Evolutionary conservation across 2,329 filamentous ascomycete species (phyloP), one percentile per base, ranked within the genome.

Genomic region (Fusarium staphyleae): DNA sequence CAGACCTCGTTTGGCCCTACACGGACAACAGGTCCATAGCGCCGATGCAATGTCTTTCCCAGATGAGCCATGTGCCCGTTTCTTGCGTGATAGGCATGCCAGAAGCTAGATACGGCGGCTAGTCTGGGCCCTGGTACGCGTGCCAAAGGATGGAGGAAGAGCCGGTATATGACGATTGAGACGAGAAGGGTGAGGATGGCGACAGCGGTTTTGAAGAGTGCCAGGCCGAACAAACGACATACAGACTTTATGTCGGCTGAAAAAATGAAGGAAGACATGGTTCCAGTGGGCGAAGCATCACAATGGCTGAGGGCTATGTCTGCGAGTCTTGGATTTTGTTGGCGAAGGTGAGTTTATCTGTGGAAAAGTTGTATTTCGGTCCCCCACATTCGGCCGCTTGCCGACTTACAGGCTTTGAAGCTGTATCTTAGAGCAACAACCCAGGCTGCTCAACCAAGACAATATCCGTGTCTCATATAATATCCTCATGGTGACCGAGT

Each of bases 1-100:
- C 81, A 83, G 5, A 84, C 73, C 61, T 84, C 81, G 28, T 81
- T 75, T 0, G 82, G 81, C 0, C 78, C 78, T 7, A 84, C 75
- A 0, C 82, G 74, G n/a, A 85, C 82, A 3, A 75, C 69, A 0
- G 78, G 74, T 0, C 82, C 82, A 52, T 83, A 83, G 10, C 52
- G 66, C 0, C 60, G 52, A 48, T 83, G 81, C n/a, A 84, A 56
- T 0, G 68, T 71, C 61, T 70, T 74, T 1, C 75, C 78, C 3
- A 84, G 44, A 7, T 68, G 59, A 4, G 72, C 69, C 63, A 78
- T 73, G 2, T 68, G 70, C 0, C 81, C 81, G 29, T 76, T 71
- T 8, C 77, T 72, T 3, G 75, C 75, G 3, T 81, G 74, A 10
- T 72, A 71, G 1, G 77, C 80, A 32, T 80, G 74, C 80, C 80